These are phyloP conservation scores for Lentinula aciculospora DNA, from an alignment of 768 basidiomycete species.

Conservation along the genomic window DNA sequence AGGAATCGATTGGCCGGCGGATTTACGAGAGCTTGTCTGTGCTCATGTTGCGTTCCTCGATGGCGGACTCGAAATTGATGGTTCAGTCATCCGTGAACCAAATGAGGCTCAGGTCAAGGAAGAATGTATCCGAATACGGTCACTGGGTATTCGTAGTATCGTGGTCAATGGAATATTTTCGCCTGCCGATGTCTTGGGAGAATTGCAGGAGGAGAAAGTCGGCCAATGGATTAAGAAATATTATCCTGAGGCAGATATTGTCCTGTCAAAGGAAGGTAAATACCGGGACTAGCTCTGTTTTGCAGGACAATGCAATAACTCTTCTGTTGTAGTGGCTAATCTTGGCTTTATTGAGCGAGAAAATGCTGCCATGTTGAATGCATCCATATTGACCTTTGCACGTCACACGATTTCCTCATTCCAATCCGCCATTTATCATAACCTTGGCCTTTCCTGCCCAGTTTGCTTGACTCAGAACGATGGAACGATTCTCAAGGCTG, in stretches of 20 bases:
- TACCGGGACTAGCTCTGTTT: not conserved
- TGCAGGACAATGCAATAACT: not conserved
- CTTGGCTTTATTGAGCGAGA: constrained; percentile 52
- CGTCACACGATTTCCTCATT: constrained; percentile 43
- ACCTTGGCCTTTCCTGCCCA: constrained; percentile 35
- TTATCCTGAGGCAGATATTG: constrained; percentile 33
- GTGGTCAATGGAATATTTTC: constrained; percentile 46
- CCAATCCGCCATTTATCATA: constrained; percentile 31
- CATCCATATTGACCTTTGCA: constrained; percentile 50
- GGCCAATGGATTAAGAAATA: constrained; percentile 31
- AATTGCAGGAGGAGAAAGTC: constrained; percentile 43
- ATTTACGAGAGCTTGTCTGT: constrained; percentile 32
- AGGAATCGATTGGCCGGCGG: constrained; percentile 46
- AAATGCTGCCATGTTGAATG: constrained; percentile 57
- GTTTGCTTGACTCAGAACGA: constrained; percentile 48
- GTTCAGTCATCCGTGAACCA: constrained; percentile 34
- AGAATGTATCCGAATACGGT: constrained; percentile 31
- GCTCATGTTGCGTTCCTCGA: constrained; percentile 26
- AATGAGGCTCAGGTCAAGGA: constrained; percentile 32
- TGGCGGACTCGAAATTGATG: constrained; percentile 35
- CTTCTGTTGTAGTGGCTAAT: constrained; percentile 30
- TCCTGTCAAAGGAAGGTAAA: constrained; percentile 35
- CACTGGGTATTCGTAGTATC: constrained; percentile 22
- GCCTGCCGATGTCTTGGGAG: constrained; percentile 33
- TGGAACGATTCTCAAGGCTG: constrained; percentile 38